phyloP scores from a whole-genome alignment of 169 alveolate species.

The Plasmodium yoelii region DNA sequence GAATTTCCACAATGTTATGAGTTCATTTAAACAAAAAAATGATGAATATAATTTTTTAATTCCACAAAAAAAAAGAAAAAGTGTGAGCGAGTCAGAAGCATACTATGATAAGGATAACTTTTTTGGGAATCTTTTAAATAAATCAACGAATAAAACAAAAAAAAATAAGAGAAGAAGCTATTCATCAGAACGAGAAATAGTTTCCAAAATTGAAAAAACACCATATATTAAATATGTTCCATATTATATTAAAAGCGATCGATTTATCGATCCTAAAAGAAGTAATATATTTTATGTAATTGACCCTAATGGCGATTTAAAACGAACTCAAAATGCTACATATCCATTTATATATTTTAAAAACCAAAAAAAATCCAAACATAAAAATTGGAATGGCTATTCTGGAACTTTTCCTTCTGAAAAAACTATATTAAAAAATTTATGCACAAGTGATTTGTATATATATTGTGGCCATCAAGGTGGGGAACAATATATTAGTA shows the following conservation, averaged over 20 bases:
- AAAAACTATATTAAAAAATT: slow-evolving; percentile 43
- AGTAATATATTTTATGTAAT: slow-evolving; percentile 75
- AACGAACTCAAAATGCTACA: slow-evolving; percentile 75
- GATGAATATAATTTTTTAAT: slow-evolving; percentile 11
- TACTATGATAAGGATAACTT: slow-evolving; percentile 38
- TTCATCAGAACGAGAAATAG: slow-evolving; percentile 45
- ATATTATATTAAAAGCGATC: slow-evolving; percentile 41
- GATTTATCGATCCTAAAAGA: slow-evolving; percentile 63
- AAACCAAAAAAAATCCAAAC: slow-evolving; percentile 57
- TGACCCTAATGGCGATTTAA: slow-evolving; percentile 75
- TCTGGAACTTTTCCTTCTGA: slow-evolving; percentile 73
- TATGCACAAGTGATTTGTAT: slow-evolving; percentile 77
- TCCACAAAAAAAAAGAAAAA: slow-evolving; percentile 38
- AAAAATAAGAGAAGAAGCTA: slow-evolving; percentile 73
- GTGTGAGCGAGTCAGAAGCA: slow-evolving; percentile 70
- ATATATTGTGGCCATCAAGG: slow-evolving; percentile 86
- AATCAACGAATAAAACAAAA: neutral
- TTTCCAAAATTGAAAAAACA: slow-evolving; percentile 18
- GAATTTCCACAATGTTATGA: slow-evolving; percentile 70
- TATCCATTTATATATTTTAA: slow-evolving; percentile 70
- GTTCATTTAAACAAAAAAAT: neutral
- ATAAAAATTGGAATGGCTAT: slow-evolving; percentile 77
- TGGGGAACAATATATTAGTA: slow-evolving; percentile 80
- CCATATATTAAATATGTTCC: slow-evolving; percentile 67
- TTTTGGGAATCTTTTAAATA: neutral